Percentiles rank a stretch among this genome's conserved stretches.
phyloP scores from a whole-genome alignment of 352 stramenopile genomes.

The Phytophthora niederhauseri region DNA sequence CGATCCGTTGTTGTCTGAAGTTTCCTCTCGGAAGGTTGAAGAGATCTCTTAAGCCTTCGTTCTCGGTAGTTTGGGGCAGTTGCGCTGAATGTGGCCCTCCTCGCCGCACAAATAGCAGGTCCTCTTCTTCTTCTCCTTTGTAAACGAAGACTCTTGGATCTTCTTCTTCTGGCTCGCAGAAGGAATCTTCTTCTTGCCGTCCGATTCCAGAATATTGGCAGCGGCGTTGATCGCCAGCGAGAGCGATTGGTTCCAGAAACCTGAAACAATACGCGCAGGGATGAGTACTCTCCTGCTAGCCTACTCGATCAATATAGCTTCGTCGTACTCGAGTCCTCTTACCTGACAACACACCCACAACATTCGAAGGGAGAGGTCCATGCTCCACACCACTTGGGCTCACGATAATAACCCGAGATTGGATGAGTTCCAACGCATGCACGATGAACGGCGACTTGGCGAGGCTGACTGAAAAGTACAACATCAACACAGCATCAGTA shows the following conservation, averaged over 20 bases:
- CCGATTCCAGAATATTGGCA: background rate
- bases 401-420: conserved; percentile 33
- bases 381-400: conserved; percentile 35
- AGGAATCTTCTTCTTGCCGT: background rate
- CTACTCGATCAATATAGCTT: background rate
- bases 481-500: conserved; percentile 4
- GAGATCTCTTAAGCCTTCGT: background rate
- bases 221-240: conserved; percentile 30
- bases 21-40: background rate
- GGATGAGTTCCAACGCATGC: conserved; percentile 30
- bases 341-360: conserved; percentile 39
- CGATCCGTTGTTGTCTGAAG: too few species aligned
- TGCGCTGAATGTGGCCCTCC: conserved; percentile 15
- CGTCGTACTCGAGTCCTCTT: background rate
- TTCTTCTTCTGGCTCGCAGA: conserved; percentile 4
- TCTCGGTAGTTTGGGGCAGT: conserved; percentile 23
- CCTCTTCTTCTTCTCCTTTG: conserved; percentile 19
- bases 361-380: conserved; percentile 35
- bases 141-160: background rate
- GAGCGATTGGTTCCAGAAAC: conserved; percentile 36
- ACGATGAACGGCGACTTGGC: conserved; percentile 33
- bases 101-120: conserved; percentile 28
- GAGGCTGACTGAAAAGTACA: conserved; percentile 24
- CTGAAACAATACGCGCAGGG: conserved; percentile 5
- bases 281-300: background rate